Base-by-base conservation (phyloP, 2,329 filamentous ascomycete genomes). In the Aspergillus thermomutatus region DNA sequence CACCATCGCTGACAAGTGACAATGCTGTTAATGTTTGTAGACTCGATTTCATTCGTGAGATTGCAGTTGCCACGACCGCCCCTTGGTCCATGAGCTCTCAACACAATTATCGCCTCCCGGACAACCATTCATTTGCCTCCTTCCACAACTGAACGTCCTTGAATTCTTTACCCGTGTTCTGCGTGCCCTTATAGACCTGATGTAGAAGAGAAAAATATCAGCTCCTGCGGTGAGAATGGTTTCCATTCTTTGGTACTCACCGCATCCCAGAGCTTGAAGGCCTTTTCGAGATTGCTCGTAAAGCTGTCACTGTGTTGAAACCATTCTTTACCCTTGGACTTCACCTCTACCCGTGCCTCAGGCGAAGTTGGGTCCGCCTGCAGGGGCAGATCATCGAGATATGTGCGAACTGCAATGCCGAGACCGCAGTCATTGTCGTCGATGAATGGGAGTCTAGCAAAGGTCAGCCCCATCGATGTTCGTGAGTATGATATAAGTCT, bases 261-360 rank as follows among this genome's bases (percentile, higher is more conserved):
- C 56, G 85, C 84, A 76, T 86, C 85, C 85, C 85, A 89, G 27
- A 88, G 72, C 56, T 79, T 80, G 70, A 86, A 88, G 3, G 84
- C 85, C 57, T 78, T 80, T 52, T 83, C 74, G 52, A 88, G 72
- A 69, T 87, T 86, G 17, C 74, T 80, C 21, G 77, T 73, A 60
- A 87, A 82, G 68, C 86, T 80, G 23, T 80, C 72, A 48, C 81
- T 83, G 67, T 86, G 82, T 50, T 82, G 82, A 71, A 88, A 85
- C 79, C 84, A 87, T 49, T 82, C 79, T 58, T 78, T 80, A 56
- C 83, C 82, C 55, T 80, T 81, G 14, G 77, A 73, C 62, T 80
- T 80, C 21, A 81, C 79, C 34, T 80, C 75, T 3, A 75, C 74
- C 51, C 82, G 80, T 6, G 80, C 77, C 21, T 79, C 75, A 5